phyloP scores from a whole-genome alignment of 495 filamentous ascomycete genomes.

The Glonium stellatum region DNA sequence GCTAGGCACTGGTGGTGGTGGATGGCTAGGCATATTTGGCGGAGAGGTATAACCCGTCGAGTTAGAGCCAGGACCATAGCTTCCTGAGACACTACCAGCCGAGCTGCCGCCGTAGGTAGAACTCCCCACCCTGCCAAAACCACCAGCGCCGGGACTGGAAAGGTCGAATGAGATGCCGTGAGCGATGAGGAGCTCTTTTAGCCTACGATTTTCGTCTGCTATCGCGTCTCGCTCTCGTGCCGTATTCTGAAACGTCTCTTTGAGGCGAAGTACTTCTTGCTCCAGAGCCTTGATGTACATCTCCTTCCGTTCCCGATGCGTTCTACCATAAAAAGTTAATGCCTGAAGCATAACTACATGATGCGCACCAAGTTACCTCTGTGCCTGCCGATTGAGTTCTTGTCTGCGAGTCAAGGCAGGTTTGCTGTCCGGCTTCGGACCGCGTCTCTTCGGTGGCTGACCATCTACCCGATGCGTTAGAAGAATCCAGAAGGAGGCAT shows the following conservation, averaged over 20 bases:
- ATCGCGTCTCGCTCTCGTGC: slow-evolving; percentile 59
- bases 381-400: slow-evolving; percentile 91
- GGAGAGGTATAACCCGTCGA: slow-evolving; percentile 39
- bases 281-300: slow-evolving; percentile 91
- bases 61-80: slow-evolving; percentile 41
- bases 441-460: slow-evolving; percentile 77
- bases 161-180: slow-evolving; percentile 59
- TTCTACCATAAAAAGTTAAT: slow-evolving; percentile 44
- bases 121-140: slow-evolving; percentile 26
- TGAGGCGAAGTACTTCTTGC: slow-evolving; percentile 71
- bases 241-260: slow-evolving; percentile 55
- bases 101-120: slow-evolving; percentile 34
- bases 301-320: slow-evolving; percentile 95
- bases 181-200: slow-evolving; percentile 65
- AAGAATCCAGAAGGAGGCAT: background rate
- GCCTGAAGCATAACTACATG: background rate
- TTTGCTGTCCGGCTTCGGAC: slow-evolving; percentile 94
- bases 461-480: slow-evolving; percentile 53
- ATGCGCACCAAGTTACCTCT: slow-evolving; percentile 55
- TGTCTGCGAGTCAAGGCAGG: slow-evolving; percentile 89
- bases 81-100: slow-evolving; percentile 51
- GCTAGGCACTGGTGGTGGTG: slow-evolving; percentile 18
- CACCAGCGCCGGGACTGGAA: slow-evolving; percentile 19
- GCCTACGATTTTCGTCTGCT: slow-evolving; percentile 66
- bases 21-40: slow-evolving; percentile 21